These are phyloP conservation scores for Pyrenochaeta sp. DNA, from an alignment of 2,329 filamentous ascomycete genomes.

Conservation along the genomic window DNA sequence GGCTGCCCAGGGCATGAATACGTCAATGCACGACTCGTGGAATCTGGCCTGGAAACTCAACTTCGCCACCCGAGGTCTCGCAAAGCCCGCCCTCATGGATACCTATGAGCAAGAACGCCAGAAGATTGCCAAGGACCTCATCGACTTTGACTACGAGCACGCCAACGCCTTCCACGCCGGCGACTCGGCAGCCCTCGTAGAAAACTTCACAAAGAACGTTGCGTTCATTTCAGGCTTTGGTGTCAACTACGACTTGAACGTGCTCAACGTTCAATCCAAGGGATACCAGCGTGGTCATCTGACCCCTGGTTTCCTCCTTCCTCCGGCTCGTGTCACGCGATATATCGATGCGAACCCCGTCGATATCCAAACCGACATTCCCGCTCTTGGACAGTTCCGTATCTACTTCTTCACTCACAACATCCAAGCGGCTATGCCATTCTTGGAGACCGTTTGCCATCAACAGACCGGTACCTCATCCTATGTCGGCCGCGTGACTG, in stretches of 20 bases:
- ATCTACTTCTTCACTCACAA: conserved; percentile 75
- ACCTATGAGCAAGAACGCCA: conserved; percentile 53
- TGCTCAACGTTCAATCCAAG: conserved; percentile 67
- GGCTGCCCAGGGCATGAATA: conserved; percentile 56
- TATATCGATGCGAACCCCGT: conserved; percentile 82
- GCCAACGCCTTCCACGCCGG: conserved; percentile 64
- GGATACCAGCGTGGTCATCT: conserved; percentile 55
- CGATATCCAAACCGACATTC: conserved; percentile 79
- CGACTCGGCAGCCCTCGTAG: conserved; percentile 68
- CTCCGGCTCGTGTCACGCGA: conserved; percentile 74
- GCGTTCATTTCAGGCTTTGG: conserved; percentile 77
- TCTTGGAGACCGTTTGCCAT: conserved; percentile 67
- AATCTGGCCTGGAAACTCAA: conserved; percentile 56
- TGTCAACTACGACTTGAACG: conserved; percentile 70
- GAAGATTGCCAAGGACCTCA: conserved; percentile 54
- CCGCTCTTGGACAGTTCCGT: conserved; percentile 78
- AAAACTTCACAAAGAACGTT: conserved; percentile 74
- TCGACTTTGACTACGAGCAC: conserved; percentile 57
- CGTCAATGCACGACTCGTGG: conserved; percentile 54
- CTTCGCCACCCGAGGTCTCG: conserved; percentile 48
- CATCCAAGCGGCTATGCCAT: conserved; percentile 61
- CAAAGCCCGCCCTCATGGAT: conserved; percentile 46
- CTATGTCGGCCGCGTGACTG: conserved; percentile 67
- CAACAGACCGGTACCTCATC: conserved; percentile 60
- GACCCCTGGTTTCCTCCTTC: conserved; percentile 57